Percentiles rank a stretch among this genome's conserved stretches.
These are phyloP conservation scores for Microbotryomycetes sp. DNA, from an alignment of 1,284 basidiomycete genomes.

Conservation along the genomic window DNA sequence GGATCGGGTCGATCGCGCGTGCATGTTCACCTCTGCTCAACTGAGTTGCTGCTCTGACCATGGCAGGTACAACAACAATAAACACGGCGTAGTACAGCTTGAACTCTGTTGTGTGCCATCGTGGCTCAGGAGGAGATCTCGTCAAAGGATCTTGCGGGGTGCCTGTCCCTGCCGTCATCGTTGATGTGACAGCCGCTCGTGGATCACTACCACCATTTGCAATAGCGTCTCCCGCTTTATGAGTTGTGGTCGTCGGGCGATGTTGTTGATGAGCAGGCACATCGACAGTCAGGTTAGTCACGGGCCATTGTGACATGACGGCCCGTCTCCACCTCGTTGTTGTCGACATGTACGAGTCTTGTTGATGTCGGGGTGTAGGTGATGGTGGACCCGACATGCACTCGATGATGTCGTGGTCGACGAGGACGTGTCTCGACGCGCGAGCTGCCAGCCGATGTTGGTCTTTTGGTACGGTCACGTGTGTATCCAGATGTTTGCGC, in stretches of 20 bases:
- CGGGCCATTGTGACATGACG: too few relatives aligned
- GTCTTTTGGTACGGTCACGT: too few relatives aligned
- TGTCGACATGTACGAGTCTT: neutral
- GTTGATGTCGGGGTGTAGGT: neutral
- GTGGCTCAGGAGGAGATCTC: conserved; percentile 18
- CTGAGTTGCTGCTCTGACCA: conserved; percentile 72
- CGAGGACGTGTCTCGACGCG: too few relatives aligned
- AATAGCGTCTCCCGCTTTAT: too few relatives aligned
- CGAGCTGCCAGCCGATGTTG: too few relatives aligned
- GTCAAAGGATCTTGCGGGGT: neutral
- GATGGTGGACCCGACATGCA: neutral
- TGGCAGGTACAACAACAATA: conserved; percentile 59
- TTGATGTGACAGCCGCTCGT: too few relatives aligned
- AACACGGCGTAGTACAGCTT: conserved; percentile 64
- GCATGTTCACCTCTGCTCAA: conserved; percentile 62
- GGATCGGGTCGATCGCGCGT: neutral
- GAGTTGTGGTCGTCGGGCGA: too few relatives aligned
- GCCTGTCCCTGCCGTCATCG: too few relatives aligned
- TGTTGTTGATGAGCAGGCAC: conserved; percentile 9
- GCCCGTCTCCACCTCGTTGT: neutral
- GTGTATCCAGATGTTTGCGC: too few relatives aligned
- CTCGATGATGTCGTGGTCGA: too few relatives aligned
- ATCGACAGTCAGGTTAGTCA: conserved; percentile 23
- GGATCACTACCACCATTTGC: too few relatives aligned
- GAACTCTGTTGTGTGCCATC: conserved; percentile 83